These are phyloP conservation scores for Ampelocalamus luodianensis DNA, from an alignment of 176 grass and related monocot species.

Conservation along the genomic window DNA sequence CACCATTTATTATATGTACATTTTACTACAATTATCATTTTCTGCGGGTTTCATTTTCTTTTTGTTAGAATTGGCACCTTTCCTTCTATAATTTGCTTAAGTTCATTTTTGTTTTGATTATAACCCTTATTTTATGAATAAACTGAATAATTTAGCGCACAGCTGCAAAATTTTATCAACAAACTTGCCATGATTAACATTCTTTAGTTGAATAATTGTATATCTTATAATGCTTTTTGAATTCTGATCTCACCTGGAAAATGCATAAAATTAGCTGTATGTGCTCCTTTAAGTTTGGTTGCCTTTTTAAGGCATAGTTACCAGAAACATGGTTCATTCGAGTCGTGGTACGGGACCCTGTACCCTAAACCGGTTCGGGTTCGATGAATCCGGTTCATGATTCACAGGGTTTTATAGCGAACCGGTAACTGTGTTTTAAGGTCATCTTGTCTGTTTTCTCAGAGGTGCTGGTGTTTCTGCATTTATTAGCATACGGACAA, in stretches of 20 bases:
- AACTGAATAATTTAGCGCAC: slow-evolving; percentile 5
- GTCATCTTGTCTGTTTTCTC: background rate
- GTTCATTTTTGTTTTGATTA: background rate
- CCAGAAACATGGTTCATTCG: no score
- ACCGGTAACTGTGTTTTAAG: background rate
- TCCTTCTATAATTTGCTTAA: slow-evolving; percentile 14
- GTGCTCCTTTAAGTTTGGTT: background rate
- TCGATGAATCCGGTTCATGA: no score
- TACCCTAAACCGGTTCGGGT: no score
- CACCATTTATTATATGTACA: slow-evolving; percentile 22
- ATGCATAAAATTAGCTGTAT: background rate
- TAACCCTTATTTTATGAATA: slow-evolving; percentile 29
- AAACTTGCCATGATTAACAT: background rate
- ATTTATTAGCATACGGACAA: slow-evolving; percentile 15
- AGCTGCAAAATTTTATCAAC: background rate
- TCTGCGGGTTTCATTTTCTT: slow-evolving; percentile 11
- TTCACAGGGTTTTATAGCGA: no score
- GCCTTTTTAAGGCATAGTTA: background rate
- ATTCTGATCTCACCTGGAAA: background rate
- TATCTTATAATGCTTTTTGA: slow-evolving; percentile 17
- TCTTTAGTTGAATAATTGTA: background rate
- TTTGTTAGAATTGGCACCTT: slow-evolving; percentile 20
- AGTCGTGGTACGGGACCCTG: no score
- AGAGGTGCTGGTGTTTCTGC: background rate
- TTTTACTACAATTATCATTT: background rate